Base-by-base conservation (phyloP, 2,329 filamentous ascomycete genomes). In the Neocucurbitaria cava region DNA sequence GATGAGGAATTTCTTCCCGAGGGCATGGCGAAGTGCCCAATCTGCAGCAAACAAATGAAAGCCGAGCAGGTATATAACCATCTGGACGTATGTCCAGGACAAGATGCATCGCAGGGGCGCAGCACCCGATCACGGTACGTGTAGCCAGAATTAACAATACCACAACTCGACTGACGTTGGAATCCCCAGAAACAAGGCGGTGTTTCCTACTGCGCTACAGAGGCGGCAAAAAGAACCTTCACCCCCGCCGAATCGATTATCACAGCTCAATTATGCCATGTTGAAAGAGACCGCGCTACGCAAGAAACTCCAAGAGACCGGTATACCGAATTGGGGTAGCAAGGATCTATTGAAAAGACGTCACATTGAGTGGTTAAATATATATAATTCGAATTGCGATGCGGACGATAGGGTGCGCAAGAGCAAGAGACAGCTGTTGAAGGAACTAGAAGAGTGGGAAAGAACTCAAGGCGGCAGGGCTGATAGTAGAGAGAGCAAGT, bases 301-400 rank as follows among this genome's bases (percentile, higher is more conserved):
- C 44, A 95, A 91, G 70, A 98, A 96, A 76, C 79, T 99, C 38
- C 74, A 81, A 17, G 92, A 96, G 2, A 81, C 95, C 1, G 92
- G 93, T 1, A 87, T 98, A 52, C 88, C 91, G 0, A 84, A 82
- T 9, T 81, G 79, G 55, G 95, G 95, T 0, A 76, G 83, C 0
- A 89, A 89, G 41, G 79, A 83, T 41, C 81, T 93, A 1, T 80
- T 98, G 49, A 89, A 94, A 71, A 85, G 83, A 61, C 85, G 96
- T 17, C 93, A 98, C 69, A 91, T 86, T 21, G 95, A 99, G 75
- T 99, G 93, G 93, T 83, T 95, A 46, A 97, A 95, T 33, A 78
- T 99, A 17, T 97, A 92, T 89, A 99, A 99, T 74, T 91, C 96
- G 10, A 99, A 99, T 72, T 96, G 92, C 76, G 95, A 99, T 75